A percentile compares a stretch with the other conserved stretches of the same genome.
Conservation (phyloP, 192 early-diverging fungal genomes). For the Backusella sp. region DNA sequence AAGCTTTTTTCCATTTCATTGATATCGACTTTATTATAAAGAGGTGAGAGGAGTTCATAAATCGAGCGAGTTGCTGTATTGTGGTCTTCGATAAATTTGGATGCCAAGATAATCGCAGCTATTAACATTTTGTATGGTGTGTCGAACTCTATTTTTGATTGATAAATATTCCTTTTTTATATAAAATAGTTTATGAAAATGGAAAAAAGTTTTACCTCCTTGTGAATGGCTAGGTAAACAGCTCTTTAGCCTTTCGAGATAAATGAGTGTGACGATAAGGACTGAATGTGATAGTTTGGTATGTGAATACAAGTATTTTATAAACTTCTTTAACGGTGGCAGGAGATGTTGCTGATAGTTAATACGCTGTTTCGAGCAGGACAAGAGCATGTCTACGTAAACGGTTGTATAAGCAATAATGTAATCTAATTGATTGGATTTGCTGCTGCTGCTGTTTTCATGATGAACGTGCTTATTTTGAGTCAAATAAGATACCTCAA, state of each 20-base stretch:
- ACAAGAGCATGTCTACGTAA: background rate
- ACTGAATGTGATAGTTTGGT: conserved; percentile 27
- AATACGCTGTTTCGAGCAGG: background rate
- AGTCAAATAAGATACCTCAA: background rate
- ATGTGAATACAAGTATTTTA: conserved; percentile 22
- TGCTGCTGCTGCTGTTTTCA: background rate
- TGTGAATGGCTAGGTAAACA: conserved; percentile 41
- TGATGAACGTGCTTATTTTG: background rate
- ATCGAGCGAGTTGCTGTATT: conserved; percentile 19
- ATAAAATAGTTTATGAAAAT: background rate
- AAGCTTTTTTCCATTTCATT: conserved; percentile 41
- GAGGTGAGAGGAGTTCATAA: conserved; percentile 17
- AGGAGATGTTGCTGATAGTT: conserved; percentile 9
- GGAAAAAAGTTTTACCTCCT: conserved; percentile 8
- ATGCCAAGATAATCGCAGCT: conserved; percentile 35
- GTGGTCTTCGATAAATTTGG: conserved; percentile 33
- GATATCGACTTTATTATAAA: conserved; percentile 26
- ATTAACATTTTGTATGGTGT: conserved; percentile 39
- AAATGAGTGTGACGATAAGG: conserved; percentile 58
- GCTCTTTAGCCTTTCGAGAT: conserved; percentile 65
- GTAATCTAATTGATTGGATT: background rate
- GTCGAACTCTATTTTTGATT: conserved; percentile 31
- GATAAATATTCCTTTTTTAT: background rate
- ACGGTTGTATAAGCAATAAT: background rate
- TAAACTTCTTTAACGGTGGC: conserved; percentile 20